phyloP scores from a whole-genome alignment of 805 yeast species.

The Suhomyces xylopsoci region DNA sequence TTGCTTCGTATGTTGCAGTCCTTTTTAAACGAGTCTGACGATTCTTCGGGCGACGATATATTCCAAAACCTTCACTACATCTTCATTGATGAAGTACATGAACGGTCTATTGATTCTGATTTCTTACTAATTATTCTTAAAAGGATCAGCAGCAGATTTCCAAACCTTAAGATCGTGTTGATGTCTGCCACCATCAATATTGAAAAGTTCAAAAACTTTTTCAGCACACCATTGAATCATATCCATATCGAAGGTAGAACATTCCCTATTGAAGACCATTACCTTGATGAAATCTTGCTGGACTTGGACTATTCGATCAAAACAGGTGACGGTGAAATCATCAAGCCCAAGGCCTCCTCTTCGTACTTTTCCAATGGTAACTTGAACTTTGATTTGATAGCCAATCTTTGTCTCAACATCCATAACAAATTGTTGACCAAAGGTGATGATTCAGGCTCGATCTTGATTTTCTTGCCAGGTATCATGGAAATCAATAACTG shows the following conservation, averaged over 20 bases:
- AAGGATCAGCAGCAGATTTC: constrained; percentile 47
- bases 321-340: constrained; percentile 38
- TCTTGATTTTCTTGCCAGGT: constrained; percentile 86
- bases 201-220: constrained; percentile 62
- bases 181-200: constrained; percentile 95
- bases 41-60: constrained; percentile 24
- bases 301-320: constrained; percentile 55
- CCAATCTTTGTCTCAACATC: constrained; percentile 50
- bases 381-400: constrained; percentile 72
- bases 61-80: constrained; percentile 63
- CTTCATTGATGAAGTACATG: constrained; percentile 95
- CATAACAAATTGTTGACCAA: constrained; percentile 46
- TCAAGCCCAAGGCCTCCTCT: constrained; percentile 63
- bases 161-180: constrained; percentile 63
- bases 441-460: constrained; percentile 56
- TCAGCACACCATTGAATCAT: constrained; percentile 51
- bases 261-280: constrained; percentile 80
- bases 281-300: constrained; percentile 63
- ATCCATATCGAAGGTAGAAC: constrained; percentile 91
- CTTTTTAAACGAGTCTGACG: constrained; percentile 24
- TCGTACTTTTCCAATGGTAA: constrained; percentile 62
- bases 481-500: constrained; percentile 79
- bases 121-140: constrained; percentile 76
- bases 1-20: constrained; percentile 78
- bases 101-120: constrained; percentile 88